Conservation (phyloP, 306 rosid species). For the Dalbergia cultrata region DNA sequence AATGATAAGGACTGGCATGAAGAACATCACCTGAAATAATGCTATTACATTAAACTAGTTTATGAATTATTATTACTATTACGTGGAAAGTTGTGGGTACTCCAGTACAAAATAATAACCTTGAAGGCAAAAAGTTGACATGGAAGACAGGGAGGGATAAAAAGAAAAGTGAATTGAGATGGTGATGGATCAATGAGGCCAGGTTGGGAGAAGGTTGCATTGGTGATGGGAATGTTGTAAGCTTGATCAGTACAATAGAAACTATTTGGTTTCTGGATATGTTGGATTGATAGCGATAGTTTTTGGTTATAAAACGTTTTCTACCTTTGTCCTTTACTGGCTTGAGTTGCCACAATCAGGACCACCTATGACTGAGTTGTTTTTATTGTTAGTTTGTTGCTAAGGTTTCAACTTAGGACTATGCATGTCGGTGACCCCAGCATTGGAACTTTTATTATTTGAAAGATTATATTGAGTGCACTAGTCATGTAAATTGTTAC, state of each 20-base stretch:
- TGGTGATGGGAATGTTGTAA: constrained; percentile 44
- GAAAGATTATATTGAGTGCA: too few species aligned
- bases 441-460: background rate
- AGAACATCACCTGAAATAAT: constrained; percentile 12
- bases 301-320: constrained; percentile 32
- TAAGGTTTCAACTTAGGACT: constrained; percentile 12
- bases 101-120: background rate
- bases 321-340: background rate
- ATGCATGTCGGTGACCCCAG: constrained; percentile 4
- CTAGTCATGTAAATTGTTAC: background rate
- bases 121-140: constrained; percentile 20
- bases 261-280: constrained; percentile 29
- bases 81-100: background rate
- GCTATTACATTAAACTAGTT: constrained; percentile 6
- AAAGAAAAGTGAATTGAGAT: constrained; percentile 34
- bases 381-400: constrained; percentile 3
- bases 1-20: constrained; percentile 26
- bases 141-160: background rate
- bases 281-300: constrained; percentile 43
- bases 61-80: background rate
- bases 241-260: constrained; percentile 29
- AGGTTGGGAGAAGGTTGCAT: constrained; percentile 43
- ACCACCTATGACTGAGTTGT: background rate
- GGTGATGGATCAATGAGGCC: constrained; percentile 46
- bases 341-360: constrained; percentile 48